Evolutionary conservation across 1,284 basidiomycete species (phyloP).

Genomic region (Austroboletus niveus): DNA sequence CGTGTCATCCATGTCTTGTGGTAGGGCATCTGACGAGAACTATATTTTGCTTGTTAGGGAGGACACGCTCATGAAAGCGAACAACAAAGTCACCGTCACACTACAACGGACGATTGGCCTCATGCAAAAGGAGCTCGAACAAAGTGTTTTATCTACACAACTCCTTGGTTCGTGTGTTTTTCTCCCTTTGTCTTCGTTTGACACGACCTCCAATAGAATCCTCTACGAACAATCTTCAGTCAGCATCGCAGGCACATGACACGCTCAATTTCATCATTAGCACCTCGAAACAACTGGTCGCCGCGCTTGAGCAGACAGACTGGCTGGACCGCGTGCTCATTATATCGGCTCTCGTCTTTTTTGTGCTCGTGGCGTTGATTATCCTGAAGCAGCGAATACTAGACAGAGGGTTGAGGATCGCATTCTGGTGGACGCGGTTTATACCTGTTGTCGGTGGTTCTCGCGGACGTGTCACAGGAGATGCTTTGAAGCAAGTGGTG

Average conservation of each 20-base stretch:
- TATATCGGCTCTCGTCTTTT: conserved; percentile 74
- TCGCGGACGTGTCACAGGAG: conserved; percentile 1
- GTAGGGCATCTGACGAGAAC: background rate
- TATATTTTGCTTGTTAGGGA: conserved; percentile 47
- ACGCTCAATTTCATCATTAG: conserved; percentile 70
- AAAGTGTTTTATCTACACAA: conserved; percentile 82
- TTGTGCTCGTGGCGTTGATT: conserved; percentile 80
- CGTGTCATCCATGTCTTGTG: conserved; percentile 25
- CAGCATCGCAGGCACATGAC: conserved; percentile 79
- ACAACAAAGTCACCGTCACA: conserved; percentile 83
- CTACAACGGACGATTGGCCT: conserved; percentile 79
- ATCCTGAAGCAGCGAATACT: conserved; percentile 85
- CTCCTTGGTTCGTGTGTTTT: conserved; percentile 64
- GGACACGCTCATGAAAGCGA: conserved; percentile 84
- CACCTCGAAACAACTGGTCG: conserved; percentile 81
- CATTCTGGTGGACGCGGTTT: conserved; percentile 79
- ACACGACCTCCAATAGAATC: conserved; percentile 51
- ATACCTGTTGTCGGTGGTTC: conserved; percentile 40
- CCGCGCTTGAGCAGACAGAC: conserved; percentile 83
- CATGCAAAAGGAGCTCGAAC: conserved; percentile 90
- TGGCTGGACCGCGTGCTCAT: conserved; percentile 89
- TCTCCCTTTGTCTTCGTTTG: background rate
- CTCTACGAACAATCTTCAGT: conserved; percentile 73
- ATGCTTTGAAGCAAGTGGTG: conserved; percentile 11
- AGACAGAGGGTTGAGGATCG: conserved; percentile 66